Evolutionary conservation across 106 monocot species (phyloP).

Genomic region (Posidonia australis): DNA sequence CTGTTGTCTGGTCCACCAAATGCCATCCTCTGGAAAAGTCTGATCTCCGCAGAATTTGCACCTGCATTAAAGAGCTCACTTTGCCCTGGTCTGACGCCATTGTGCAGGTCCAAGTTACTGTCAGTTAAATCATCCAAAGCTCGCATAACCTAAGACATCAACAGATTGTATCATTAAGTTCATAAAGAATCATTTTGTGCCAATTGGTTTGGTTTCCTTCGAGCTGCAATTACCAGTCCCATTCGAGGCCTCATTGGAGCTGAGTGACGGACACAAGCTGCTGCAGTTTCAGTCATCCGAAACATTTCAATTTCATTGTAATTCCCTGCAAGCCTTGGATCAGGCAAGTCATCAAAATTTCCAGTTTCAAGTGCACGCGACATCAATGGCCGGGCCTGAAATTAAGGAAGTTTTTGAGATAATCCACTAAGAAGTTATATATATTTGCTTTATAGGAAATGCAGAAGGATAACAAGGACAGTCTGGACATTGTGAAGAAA

Average conservation of each 20-base stretch:
- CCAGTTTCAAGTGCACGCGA: constrained; percentile 44
- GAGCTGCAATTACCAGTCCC: constrained; percentile 43
- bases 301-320: constrained; percentile 45
- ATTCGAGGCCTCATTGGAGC: constrained; percentile 70
- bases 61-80: constrained; percentile 39
- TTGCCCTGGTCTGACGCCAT: constrained; percentile 48
- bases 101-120: constrained; percentile 27
- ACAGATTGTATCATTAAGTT: background rate
- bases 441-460: background rate
- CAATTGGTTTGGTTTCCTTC: background rate
- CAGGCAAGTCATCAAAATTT: constrained; percentile 45
- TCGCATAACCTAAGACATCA: constrained; percentile 39
- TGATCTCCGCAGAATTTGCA: constrained; percentile 38
- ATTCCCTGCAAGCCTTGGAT: constrained; percentile 44
- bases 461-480: too few relatives aligned
- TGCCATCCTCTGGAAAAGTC: constrained; percentile 36
- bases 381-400: constrained; percentile 52
- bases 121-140: constrained; percentile 43
- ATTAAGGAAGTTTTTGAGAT: background rate
- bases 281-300: constrained; percentile 63
- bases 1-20: constrained; percentile 34
- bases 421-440: background rate
- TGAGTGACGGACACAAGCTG: constrained; percentile 62
- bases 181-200: background rate
- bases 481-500: too few relatives aligned